A percentile compares a stretch with the other conserved stretches of the same genome.
These are phyloP conservation scores for Alternaria metachromatica DNA, from an alignment of 2,329 filamentous ascomycete species.

Conservation along the genomic window DNA sequence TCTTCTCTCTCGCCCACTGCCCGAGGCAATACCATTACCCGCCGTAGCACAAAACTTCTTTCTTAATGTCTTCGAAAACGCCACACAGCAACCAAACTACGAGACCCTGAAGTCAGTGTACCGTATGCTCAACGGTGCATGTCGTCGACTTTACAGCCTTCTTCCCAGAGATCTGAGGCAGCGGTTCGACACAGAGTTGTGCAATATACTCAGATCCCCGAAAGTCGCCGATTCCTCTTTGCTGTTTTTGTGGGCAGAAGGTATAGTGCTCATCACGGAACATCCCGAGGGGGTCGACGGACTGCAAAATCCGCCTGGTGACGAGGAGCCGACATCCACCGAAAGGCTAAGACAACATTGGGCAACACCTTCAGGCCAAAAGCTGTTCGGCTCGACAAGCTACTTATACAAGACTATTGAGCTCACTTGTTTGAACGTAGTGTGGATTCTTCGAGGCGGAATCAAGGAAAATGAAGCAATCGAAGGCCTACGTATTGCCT, in stretches of 20 bases:
- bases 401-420: conserved; percentile 39
- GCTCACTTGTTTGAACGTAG: conserved; percentile 39
- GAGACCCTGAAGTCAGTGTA: conserved; percentile 38
- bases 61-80: conserved; percentile 39
- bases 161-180: conserved; percentile 29
- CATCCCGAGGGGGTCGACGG: conserved; percentile 17
- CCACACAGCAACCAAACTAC: conserved; percentile 29
- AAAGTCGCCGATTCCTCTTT: conserved; percentile 32
- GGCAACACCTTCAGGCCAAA: conserved; percentile 39
- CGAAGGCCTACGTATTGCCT: conserved; percentile 44
- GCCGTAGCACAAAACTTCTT: conserved; percentile 45
- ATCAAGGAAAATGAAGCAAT: conserved; percentile 35
- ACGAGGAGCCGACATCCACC: conserved; percentile 8
- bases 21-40: conserved; percentile 38
- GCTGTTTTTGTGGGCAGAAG: conserved; percentile 43
- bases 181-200: conserved; percentile 37
- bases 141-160: conserved; percentile 34
- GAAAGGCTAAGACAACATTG: conserved; percentile 25
- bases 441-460: conserved; percentile 36
- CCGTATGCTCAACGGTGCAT: conserved; percentile 46
- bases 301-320: not conserved
- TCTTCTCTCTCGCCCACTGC: conserved; percentile 43
- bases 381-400: conserved; percentile 37
- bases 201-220: conserved; percentile 35
- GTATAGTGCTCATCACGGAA: conserved; percentile 39